Percentiles rank a stretch among this genome's conserved stretches.
phyloP scores from a whole-genome alignment of 2,329 filamentous ascomycete species.

The Colletotrichum limetticola region DNA sequence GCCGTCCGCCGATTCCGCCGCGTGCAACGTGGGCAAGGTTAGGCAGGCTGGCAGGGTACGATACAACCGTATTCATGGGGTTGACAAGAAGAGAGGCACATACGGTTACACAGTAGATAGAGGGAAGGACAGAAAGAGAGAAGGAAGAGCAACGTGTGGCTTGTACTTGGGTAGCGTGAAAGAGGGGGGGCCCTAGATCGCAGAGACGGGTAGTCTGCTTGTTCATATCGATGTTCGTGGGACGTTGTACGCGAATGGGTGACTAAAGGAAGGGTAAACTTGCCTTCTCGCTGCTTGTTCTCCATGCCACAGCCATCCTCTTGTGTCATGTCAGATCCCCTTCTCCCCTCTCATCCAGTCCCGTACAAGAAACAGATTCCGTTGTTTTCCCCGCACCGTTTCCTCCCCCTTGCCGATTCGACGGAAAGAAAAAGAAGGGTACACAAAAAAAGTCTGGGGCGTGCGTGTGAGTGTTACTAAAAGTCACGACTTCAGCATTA shows the following conservation, averaged over 20 bases:
- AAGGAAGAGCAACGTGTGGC: no score
- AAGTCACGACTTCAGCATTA: neutral
- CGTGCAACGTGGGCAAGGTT: neutral
- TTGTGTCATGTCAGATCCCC: neutral
- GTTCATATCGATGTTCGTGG: constrained; percentile 32
- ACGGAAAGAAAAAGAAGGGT: neutral
- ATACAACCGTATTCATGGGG: neutral
- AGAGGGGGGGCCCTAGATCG: constrained; percentile 19
- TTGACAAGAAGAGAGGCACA: neutral
- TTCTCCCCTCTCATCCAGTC: no score
- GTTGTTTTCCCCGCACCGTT: neutral
- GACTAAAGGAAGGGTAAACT: neutral
- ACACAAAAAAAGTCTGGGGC: neutral
- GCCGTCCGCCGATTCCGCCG: neutral
- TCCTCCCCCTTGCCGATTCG: neutral
- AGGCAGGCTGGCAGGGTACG: neutral
- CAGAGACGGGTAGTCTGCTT: constrained; percentile 33
- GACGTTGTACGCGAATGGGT: constrained; percentile 19
- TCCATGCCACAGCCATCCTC: neutral
- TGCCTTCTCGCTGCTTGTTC: neutral
- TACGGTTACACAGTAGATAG: neutral
- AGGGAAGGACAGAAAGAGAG: neutral
- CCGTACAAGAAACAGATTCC: neutral
- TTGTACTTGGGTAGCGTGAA: neutral
- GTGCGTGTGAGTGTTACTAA: neutral